Evolutionary conservation across 1,284 basidiomycete species (phyloP).

Genomic region (Caloboletus inedulis): DNA sequence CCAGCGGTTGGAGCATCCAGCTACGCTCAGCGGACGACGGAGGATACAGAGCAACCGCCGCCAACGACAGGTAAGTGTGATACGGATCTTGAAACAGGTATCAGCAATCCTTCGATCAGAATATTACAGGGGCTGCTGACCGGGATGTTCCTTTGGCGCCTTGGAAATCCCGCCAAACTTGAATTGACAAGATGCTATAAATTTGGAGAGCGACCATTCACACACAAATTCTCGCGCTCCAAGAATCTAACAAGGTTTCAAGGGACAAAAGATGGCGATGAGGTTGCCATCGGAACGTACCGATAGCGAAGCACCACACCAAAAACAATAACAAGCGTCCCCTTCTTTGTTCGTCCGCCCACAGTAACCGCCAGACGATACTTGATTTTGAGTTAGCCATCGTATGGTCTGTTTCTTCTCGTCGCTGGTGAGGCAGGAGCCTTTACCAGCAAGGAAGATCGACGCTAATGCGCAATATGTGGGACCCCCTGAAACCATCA

Average conservation of each 20-base stretch:
- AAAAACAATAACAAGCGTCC: constrained; percentile 94
- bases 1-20: constrained; percentile 59
- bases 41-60: constrained; percentile 69
- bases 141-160: constrained; percentile 72
- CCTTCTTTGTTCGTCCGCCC: constrained; percentile 83
- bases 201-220: constrained; percentile 51
- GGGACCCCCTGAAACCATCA: constrained; percentile 68
- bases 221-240: constrained; percentile 57
- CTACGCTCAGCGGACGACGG: constrained; percentile 39
- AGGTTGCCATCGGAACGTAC: constrained; percentile 40
- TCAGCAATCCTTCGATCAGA: constrained; percentile 6
- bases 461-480: constrained; percentile 90
- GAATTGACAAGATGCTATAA: constrained; percentile 75
- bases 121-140: constrained; percentile 38
- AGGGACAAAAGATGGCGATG: neutral
- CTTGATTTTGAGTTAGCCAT: constrained; percentile 77
- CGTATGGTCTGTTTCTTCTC: constrained; percentile 57
- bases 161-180: constrained; percentile 85
- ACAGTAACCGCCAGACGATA: constrained; percentile 69
- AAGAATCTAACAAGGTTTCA: constrained; percentile 52
- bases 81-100: constrained; percentile 63
- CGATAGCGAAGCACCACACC: constrained; percentile 79
- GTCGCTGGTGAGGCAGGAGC: constrained; percentile 36
- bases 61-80: constrained; percentile 87
- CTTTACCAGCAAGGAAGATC: constrained; percentile 52